These are phyloP conservation scores for Lasiodiplodia sp. DNA, from an alignment of 2,329 filamentous ascomycete genomes.

Conservation along the genomic window DNA sequence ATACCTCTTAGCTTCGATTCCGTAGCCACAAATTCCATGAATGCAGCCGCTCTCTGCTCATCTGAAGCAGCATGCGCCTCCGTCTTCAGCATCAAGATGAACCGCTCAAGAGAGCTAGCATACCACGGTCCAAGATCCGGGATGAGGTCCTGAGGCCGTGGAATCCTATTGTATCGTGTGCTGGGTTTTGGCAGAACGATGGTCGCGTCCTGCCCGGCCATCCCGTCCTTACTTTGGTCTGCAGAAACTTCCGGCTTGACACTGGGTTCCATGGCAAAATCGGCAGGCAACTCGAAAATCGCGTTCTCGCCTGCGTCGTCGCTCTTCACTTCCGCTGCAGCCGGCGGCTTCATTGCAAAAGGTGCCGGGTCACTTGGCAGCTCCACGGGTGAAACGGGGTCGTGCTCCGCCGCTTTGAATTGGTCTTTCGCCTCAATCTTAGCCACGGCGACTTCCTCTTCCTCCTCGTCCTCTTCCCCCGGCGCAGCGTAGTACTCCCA, in stretches of 20 bases:
- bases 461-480: conserved; percentile 30
- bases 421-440: conserved; percentile 42
- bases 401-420: conserved; percentile 31
- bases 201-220: neutral
- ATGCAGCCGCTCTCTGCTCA: conserved; percentile 61
- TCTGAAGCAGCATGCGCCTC: conserved; percentile 58
- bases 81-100: conserved; percentile 61
- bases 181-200: neutral
- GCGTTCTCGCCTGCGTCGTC: neutral
- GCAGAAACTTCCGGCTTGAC: neutral
- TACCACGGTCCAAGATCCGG: conserved; percentile 66
- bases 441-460: conserved; percentile 44
- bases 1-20: conserved; percentile 51
- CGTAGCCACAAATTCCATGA: conserved; percentile 56
- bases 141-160: conserved; percentile 45
- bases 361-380: conserved; percentile 7
- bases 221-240: neutral
- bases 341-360: neutral
- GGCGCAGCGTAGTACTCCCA: conserved; percentile 42
- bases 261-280: conserved; percentile 13
- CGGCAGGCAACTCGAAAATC: conserved; percentile 27
- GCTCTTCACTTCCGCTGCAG: neutral
- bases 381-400: conserved; percentile 35
- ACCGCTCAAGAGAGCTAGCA: conserved; percentile 62
- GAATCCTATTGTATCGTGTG: conserved; percentile 13